phyloP scores from a whole-genome alignment of 1,284 basidiomycete species.

The Gomphus bonarii region DNA sequence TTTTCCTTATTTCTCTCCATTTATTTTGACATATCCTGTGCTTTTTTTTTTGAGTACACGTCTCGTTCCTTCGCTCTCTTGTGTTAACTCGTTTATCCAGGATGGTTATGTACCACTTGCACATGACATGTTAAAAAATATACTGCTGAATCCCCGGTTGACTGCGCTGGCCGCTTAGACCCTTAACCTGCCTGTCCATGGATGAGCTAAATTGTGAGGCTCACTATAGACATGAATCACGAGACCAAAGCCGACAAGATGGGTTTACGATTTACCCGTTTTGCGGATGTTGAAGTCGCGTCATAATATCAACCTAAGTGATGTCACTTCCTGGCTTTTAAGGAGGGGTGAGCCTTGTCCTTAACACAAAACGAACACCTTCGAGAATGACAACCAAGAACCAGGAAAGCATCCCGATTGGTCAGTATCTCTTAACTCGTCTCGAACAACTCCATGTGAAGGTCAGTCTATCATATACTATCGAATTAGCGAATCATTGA shows the following conservation, averaged over 20 bases:
- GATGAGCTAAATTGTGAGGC: no score
- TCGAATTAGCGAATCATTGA: slow-evolving; percentile 13
- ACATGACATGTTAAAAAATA: not conserved
- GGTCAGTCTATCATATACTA: slow-evolving; percentile 28
- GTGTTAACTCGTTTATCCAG: not conserved
- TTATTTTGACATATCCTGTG: not conserved
- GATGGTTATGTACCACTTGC: not conserved
- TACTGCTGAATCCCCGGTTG: not conserved
- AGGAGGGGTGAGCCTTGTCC: not conserved
- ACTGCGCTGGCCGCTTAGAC: no score
- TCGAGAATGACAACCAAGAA: not conserved
- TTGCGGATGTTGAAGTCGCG: not conserved
- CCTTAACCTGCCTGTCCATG: no score
- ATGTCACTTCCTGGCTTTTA: not conserved
- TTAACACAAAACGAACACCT: not conserved
- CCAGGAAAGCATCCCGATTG: slow-evolving; percentile 37
- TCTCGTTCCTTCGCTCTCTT: not conserved
- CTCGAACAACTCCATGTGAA: slow-evolving; percentile 58
- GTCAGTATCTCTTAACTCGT: slow-evolving; percentile 62
- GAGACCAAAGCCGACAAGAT: no score
- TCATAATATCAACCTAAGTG: not conserved
- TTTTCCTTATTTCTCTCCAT: not conserved
- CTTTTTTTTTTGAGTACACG: not conserved
- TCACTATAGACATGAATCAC: no score
- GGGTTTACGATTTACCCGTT: no score